These are phyloP conservation scores for Kandelia obovata DNA, from an alignment of 345 rosid genomes.

Conservation along the genomic window DNA sequence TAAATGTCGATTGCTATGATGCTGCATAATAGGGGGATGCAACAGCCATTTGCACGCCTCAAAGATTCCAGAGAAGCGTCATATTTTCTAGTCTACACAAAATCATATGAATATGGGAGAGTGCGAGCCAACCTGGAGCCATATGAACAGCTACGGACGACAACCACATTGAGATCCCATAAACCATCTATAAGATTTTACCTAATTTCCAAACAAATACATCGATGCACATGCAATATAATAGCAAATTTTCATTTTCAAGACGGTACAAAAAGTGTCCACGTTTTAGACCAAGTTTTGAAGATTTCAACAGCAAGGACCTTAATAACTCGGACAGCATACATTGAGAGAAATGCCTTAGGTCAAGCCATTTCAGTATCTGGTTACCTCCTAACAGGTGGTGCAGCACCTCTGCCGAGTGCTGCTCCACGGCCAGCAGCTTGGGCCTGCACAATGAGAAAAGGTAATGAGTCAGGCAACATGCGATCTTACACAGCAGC, in stretches of 20 bases:
- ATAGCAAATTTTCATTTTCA: background rate
- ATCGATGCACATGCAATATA: background rate
- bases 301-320: conserved; percentile 5
- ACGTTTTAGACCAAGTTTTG: background rate
- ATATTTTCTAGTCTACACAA: too few relatives aligned
- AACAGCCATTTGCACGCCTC: too few relatives aligned
- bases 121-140: too few relatives aligned
- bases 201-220: conserved; percentile 1
- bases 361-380: background rate
- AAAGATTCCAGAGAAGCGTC: too few relatives aligned
- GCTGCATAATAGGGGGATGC: too few relatives aligned
- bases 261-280: background rate
- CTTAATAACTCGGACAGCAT: background rate
- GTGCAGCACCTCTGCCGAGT: conserved; percentile 71
- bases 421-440: conserved; percentile 78
- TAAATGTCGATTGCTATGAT: too few relatives aligned
- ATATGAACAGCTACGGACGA: background rate
- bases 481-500: background rate
- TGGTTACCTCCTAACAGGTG: conserved; percentile 66
- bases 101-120: too few relatives aligned
- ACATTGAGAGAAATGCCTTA: background rate
- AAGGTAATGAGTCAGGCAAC: background rate
- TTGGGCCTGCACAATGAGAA: conserved; percentile 44
- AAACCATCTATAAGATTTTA: background rate
- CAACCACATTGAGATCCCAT: background rate